These are phyloP conservation scores for Amanita rimosa DNA, from an alignment of 768 basidiomycete genomes.

Conservation along the genomic window DNA sequence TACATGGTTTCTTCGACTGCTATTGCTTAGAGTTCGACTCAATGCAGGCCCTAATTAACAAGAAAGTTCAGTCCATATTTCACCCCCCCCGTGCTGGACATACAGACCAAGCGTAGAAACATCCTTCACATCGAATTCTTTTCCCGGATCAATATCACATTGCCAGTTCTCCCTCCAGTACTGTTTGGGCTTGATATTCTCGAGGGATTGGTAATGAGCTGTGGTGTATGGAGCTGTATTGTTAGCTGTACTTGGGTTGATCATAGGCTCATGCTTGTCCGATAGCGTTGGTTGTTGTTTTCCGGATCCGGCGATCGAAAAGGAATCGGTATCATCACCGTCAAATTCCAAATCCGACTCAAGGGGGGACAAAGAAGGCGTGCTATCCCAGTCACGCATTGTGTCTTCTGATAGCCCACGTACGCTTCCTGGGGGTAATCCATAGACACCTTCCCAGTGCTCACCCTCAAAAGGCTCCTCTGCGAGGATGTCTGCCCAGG, in stretches of 20 bases:
- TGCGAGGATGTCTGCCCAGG: conserved; percentile 70
- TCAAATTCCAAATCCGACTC: conserved; percentile 42
- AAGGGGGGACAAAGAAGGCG: conserved; percentile 58
- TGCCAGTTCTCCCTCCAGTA: conserved; percentile 70
- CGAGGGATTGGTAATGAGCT: conserved; percentile 43
- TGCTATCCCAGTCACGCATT: conserved; percentile 41
- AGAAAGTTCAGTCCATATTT: background rate
- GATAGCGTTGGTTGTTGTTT: background rate
- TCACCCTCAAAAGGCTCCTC: conserved; percentile 82
- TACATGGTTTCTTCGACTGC: conserved; percentile 23
- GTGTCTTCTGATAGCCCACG: conserved; percentile 18
- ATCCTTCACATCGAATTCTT: conserved; percentile 52
- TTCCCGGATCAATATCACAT: conserved; percentile 27
- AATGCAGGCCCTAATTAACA: conserved; percentile 32
- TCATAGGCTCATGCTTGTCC: background rate
- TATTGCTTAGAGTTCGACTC: conserved; percentile 21
- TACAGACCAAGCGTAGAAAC: conserved; percentile 59
- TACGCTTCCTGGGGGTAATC: conserved; percentile 31
- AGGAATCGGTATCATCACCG: conserved; percentile 20
- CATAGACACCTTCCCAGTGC: conserved; percentile 74
- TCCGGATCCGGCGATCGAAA: conserved; percentile 9
- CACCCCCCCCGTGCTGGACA: background rate
- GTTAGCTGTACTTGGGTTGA: background rate
- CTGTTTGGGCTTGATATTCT: conserved; percentile 49
- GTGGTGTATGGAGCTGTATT: conserved; percentile 23